These are phyloP conservation scores for Aspergillus asperescens DNA, from an alignment of 495 filamentous ascomycete genomes.

Conservation along the genomic window DNA sequence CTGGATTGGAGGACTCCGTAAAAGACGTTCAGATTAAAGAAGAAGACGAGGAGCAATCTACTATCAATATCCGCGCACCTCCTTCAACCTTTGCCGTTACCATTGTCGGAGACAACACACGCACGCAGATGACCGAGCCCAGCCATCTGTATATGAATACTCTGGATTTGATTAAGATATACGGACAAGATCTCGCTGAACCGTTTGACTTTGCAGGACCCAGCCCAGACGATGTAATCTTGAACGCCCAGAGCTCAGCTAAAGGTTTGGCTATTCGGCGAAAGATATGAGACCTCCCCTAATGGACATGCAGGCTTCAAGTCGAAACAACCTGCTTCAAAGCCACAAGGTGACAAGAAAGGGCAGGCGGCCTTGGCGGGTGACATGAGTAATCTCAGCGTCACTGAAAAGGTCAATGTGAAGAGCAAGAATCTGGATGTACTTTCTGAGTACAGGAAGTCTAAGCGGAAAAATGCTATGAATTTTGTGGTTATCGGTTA, in stretches of 20 bases:
- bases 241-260: slow-evolving; percentile 68
- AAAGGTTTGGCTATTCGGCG: slow-evolving; percentile 71
- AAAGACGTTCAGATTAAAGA: slow-evolving; percentile 4
- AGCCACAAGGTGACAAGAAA: slow-evolving; percentile 40
- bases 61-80: slow-evolving; percentile 30
- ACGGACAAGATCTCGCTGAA: slow-evolving; percentile 45
- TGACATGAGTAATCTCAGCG: slow-evolving; percentile 53
- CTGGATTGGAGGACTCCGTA: neutral
- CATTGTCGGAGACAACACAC: slow-evolving; percentile 49
- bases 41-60: slow-evolving; percentile 15
- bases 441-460: slow-evolving; percentile 70
- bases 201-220: slow-evolving; percentile 73
- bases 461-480: slow-evolving; percentile 69
- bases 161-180: slow-evolving; percentile 50
- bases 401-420: slow-evolving; percentile 65
- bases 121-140: slow-evolving; percentile 32
- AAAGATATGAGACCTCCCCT: slow-evolving; percentile 36
- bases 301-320: slow-evolving; percentile 45
- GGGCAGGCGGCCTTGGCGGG: slow-evolving; percentile 34
- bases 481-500: slow-evolving; percentile 95
- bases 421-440: slow-evolving; percentile 88
- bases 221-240: slow-evolving; percentile 89
- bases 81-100: slow-evolving; percentile 68
- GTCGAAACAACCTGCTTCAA: slow-evolving; percentile 40
- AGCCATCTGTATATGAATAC: slow-evolving; percentile 34